These are phyloP conservation scores for Onygenales sp. DNA, from an alignment of 2,329 filamentous ascomycete species.

Conservation along the genomic window DNA sequence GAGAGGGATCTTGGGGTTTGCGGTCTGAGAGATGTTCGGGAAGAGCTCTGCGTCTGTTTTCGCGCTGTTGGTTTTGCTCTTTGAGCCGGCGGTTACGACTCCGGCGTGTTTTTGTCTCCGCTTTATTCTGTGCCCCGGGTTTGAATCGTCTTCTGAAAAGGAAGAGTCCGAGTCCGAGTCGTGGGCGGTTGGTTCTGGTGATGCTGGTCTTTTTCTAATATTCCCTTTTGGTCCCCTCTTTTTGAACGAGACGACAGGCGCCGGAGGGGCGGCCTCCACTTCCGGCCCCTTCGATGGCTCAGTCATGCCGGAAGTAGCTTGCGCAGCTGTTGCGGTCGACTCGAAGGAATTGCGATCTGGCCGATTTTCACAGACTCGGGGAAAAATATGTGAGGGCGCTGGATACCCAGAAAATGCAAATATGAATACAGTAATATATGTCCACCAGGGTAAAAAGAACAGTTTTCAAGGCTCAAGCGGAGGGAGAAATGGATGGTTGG, in stretches of 20 bases:
- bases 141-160: slow-evolving; percentile 67
- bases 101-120: slow-evolving; percentile 58
- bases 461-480: too few relatives aligned
- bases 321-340: too few relatives aligned
- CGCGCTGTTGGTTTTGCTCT: slow-evolving; percentile 23
- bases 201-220: slow-evolving; percentile 69
- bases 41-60: slow-evolving; percentile 40
- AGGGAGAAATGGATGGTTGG: too few relatives aligned
- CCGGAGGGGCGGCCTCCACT: slow-evolving; percentile 14
- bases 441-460: too few relatives aligned
- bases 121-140: slow-evolving; percentile 68
- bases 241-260: slow-evolving; percentile 55
- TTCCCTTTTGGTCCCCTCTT: slow-evolving; percentile 71
- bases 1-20: not conserved
- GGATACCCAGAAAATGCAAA: too few relatives aligned
- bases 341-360: too few relatives aligned
- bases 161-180: slow-evolving; percentile 53
- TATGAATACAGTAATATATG: too few relatives aligned
- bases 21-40: slow-evolving; percentile 53
- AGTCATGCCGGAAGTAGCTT: too few relatives aligned
- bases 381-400: too few relatives aligned
- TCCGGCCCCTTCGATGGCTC: too few relatives aligned
- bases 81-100: slow-evolving; percentile 55
- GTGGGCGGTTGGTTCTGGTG: slow-evolving; percentile 55
- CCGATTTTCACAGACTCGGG: too few relatives aligned